Evolutionary conservation across 1,139 yeast species (phyloP).

Genomic region (Candida glucosophila): DNA sequence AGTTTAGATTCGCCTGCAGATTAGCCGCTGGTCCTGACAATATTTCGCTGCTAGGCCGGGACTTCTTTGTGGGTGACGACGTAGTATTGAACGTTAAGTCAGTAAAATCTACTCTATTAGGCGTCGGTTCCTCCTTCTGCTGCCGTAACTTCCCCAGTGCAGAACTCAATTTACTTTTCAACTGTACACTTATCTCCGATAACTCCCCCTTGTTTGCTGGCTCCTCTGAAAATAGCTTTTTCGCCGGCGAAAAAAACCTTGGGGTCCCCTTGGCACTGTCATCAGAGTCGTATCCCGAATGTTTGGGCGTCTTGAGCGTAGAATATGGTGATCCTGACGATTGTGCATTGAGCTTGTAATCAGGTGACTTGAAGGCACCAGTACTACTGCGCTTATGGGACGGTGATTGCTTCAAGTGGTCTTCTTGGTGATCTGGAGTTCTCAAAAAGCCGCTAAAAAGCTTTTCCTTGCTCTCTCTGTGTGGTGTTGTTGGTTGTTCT

Average conservation of each 20-base stretch:
- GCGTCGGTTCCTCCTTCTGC: conserved; percentile 10
- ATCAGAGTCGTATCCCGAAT: conserved; percentile 20
- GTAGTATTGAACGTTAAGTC: conserved; percentile 23
- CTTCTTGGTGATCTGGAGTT: conserved; percentile 24
- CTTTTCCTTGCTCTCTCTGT: conserved; percentile 12
- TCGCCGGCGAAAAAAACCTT: conserved; percentile 35
- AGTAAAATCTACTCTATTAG: conserved; percentile 20
- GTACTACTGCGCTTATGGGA: conserved; percentile 28
- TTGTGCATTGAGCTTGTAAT: conserved; percentile 17
- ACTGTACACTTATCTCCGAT: conserved; percentile 30
- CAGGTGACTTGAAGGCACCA: conserved; percentile 25
- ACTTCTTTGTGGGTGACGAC: conserved; percentile 23
- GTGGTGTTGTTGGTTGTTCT: conserved; percentile 23
- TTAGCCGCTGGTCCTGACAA: conserved; percentile 17
- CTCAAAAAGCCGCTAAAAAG: conserved; percentile 16
- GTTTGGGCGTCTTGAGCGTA: conserved; percentile 30
- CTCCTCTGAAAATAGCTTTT: conserved; percentile 18
- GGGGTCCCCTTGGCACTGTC: conserved; percentile 27
- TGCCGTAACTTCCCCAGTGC: conserved; percentile 33
- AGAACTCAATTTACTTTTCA: conserved; percentile 28
- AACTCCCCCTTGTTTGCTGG: conserved; percentile 20
- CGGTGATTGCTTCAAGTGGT: conserved; percentile 30
- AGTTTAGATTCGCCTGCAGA: conserved; percentile 24
- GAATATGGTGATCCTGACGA: conserved; percentile 22
- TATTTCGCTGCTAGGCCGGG: conserved; percentile 6